Evolutionary conservation across 2,329 filamentous ascomycete genomes (phyloP).

Genomic region (Dryadomyces quercus-mongolicae): DNA sequence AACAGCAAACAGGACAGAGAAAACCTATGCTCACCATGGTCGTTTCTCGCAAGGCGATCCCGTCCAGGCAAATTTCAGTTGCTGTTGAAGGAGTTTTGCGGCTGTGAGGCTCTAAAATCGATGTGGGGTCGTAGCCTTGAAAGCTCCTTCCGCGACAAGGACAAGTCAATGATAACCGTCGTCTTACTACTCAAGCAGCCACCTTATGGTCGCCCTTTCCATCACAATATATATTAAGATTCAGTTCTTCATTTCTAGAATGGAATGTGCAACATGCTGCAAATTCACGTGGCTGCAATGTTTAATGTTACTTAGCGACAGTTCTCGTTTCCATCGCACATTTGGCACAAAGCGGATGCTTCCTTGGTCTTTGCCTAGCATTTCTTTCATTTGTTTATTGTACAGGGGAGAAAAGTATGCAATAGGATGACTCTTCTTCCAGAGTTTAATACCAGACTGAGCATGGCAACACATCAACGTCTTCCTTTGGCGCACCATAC

Average conservation of each 20-base stretch:
- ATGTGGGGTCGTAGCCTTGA: conserved; percentile 6
- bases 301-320: background rate
- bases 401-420: background rate
- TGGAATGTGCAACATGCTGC: background rate
- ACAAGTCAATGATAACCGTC: no score
- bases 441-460: no score
- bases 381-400: background rate
- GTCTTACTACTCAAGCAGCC: background rate
- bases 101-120: background rate
- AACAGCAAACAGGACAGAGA: background rate
- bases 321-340: background rate
- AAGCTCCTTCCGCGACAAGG: conserved; percentile 3
- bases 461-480: background rate
- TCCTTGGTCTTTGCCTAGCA: background rate
- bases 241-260: background rate
- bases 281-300: background rate
- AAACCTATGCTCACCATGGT: background rate
- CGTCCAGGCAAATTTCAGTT: background rate
- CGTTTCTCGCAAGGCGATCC: background rate
- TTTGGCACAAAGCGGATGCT: background rate
- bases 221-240: no score
- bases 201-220: background rate
- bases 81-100: background rate
- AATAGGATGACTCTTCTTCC: background rate
- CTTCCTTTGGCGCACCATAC: background rate